Evolutionary conservation across 441 rosid genomes (phyloP), one percentile per base, ranked within the genome.

Genomic region (Pelargonium fulgidum): DNA sequence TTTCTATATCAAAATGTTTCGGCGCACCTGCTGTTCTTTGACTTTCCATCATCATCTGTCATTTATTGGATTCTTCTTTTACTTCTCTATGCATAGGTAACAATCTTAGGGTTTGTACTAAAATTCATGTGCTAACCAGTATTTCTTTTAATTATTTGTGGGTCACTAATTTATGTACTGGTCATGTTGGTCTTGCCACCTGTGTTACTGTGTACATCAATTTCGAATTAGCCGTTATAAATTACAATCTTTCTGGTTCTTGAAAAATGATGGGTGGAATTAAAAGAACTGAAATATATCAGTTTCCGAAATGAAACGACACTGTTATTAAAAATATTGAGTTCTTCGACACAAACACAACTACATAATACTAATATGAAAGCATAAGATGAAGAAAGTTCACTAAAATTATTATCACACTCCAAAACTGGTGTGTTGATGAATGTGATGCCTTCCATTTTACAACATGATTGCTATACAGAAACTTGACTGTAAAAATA

Each of bases 1-100:
- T 68, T 42, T 68, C 78, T 14, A 14, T 78, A 9, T n/a, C 68
- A 5, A 62, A 58, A 4, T 78, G 78, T 68, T 78, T 74, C 16
- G 77, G 75, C n/a, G 24, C 41, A 2, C 50, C 50, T 7, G 44
- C 44, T 39, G 44, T 39, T 26, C 6, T 70, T 2, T 48, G 70
- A 66, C 12, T 48, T 45, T 29, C 13, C 66, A 58, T 45, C n/a
- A 45, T 45, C 4, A 45, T 45, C 50, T 45, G 50, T 12, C 50
- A 3, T 45, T 45, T 45, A 45, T 45, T 12, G 50, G 2, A 10
- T 45, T 45, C 50, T 10, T 12, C 50, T 45, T 45, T 11, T 12
- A 10, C 50, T 45, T 45, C 50, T 45, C 3, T 10, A 45, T 12
- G 8, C n/a, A 45, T 45, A 45, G 50, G 50, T 45, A 45, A 12